Evolutionary conservation across 2,329 filamentous ascomycete genomes (phyloP).

Genomic region (Aspergillus sp.): DNA sequence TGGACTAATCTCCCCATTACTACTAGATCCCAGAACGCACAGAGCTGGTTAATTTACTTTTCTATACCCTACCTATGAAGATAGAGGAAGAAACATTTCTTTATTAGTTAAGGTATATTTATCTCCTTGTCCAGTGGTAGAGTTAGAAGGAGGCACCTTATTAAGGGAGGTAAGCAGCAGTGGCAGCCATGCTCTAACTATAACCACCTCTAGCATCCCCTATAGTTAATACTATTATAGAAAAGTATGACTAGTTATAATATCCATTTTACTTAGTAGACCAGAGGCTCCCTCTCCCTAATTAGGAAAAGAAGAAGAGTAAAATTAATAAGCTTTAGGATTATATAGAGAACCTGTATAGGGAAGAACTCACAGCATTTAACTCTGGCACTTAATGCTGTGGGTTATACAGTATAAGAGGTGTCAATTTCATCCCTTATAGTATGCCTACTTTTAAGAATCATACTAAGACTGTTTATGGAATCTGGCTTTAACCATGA

Average conservation of each 20-base stretch:
- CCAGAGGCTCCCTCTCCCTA: constrained; percentile 1
- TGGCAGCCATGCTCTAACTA: not conserved
- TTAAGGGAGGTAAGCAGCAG: constrained; percentile 2
- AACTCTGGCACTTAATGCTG: constrained; percentile 1
- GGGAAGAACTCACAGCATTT: constrained; percentile 10
- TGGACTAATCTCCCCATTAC: not conserved
- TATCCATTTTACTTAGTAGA: constrained; percentile 11
- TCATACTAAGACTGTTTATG: constrained; percentile 7
- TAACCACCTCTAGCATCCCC: not conserved
- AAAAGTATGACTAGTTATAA: constrained; percentile 7
- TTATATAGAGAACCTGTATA: constrained; percentile 12
- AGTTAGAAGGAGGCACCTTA: constrained; percentile 5
- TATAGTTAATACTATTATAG: not conserved
- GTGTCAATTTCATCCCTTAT: constrained; percentile 3
- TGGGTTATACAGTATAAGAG: constrained; percentile 5
- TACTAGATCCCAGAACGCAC: constrained; percentile 9
- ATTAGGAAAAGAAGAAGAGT: constrained; percentile 7
- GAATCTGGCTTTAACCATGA: constrained; percentile 8
- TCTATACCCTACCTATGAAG: constrained; percentile 1
- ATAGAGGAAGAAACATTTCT: constrained; percentile 4
- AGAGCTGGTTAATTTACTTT: constrained; percentile 7
- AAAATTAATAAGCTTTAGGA: constrained; percentile 13
- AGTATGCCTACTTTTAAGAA: constrained; percentile 5
- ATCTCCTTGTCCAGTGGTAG: constrained; percentile 9
- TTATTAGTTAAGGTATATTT: constrained; percentile 2